A percentile compares a stretch with the other conserved stretches of the same genome.
Conservation (phyloP, 768 basidiomycete genomes). For the Suillus tomentosus region DNA sequence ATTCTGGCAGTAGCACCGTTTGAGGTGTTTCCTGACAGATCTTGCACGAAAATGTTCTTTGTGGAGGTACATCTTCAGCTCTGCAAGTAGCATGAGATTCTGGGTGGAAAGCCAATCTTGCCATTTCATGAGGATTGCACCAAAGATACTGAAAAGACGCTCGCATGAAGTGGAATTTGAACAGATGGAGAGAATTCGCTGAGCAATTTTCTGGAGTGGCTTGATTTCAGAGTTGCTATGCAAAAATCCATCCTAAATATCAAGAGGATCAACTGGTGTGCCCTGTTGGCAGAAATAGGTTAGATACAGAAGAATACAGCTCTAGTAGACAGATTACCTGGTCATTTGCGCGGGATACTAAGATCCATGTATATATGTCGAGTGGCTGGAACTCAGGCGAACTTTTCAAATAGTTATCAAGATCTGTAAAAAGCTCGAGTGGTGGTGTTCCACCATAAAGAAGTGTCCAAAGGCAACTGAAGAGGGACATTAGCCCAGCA, state of each 20-base stretch:
- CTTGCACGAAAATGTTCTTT: conserved; percentile 23
- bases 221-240: neutral
- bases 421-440: neutral
- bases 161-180: conserved; percentile 35
- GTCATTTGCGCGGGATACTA: neutral
- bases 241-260: conserved; percentile 1
- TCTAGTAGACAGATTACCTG: too few species aligned
- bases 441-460: neutral
- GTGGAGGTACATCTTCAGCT: conserved; percentile 33
- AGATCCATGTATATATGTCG: neutral
- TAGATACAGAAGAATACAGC: neutral
- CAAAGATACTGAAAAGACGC: conserved; percentile 33
- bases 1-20: conserved; percentile 9
- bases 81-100: conserved; percentile 24
- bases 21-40: conserved; percentile 12
- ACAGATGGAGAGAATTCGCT: conserved; percentile 24
- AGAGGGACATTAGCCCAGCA: conserved; percentile 5
- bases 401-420: neutral
- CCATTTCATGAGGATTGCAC: conserved; percentile 31
- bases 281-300: neutral
- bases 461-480: neutral
- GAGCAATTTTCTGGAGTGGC: conserved; percentile 18
- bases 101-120: conserved; percentile 24
- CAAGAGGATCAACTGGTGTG: conserved; percentile 2
- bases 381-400: neutral